Conservation (phyloP, 225 moss, liverwort and hornwort species). For the Sphagnum tenellum region DNA sequence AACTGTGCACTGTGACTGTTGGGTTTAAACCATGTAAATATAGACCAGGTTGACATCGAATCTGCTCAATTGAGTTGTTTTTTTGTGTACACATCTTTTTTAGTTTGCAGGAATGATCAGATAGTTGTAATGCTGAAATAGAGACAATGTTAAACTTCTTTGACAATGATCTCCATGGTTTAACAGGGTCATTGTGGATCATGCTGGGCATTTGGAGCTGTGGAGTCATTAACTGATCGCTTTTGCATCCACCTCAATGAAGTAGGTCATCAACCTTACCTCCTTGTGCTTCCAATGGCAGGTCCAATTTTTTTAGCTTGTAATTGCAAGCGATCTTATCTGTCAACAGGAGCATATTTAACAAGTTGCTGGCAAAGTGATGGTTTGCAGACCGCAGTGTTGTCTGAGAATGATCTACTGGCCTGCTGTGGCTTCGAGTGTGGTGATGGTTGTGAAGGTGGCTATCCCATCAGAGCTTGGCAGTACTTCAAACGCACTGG, state of each 20-base stretch:
- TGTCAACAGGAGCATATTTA: neutral
- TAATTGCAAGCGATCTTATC: too few relatives aligned
- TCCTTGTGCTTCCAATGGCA: neutral
- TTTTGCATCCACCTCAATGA: constrained; percentile 79
- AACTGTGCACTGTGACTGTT: too few relatives aligned
- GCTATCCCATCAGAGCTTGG: constrained; percentile 87
- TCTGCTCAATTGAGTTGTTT: too few relatives aligned
- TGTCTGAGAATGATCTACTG: constrained; percentile 92
- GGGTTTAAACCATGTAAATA: too few relatives aligned
- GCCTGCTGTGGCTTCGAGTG: constrained; percentile 96
- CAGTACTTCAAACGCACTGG: constrained; percentile 96
- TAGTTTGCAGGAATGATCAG: too few relatives aligned
- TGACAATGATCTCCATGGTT: neutral
- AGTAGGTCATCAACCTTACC: constrained; percentile 14
- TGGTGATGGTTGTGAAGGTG: constrained; percentile 84
- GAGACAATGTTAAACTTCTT: neutral
- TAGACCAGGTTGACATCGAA: too few relatives aligned
- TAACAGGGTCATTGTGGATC: constrained; percentile 89
- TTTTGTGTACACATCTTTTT: too few relatives aligned
- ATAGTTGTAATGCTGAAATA: too few relatives aligned
- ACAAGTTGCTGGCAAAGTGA: neutral
- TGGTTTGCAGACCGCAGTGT: constrained; percentile 58
- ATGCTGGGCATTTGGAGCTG: constrained; percentile 99
- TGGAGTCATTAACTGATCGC: constrained; percentile 84
- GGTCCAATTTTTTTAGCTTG: too few relatives aligned